Evolutionary conservation across 176 grass and related monocot genomes (phyloP).

Genomic region (Oryza meridionalis): DNA sequence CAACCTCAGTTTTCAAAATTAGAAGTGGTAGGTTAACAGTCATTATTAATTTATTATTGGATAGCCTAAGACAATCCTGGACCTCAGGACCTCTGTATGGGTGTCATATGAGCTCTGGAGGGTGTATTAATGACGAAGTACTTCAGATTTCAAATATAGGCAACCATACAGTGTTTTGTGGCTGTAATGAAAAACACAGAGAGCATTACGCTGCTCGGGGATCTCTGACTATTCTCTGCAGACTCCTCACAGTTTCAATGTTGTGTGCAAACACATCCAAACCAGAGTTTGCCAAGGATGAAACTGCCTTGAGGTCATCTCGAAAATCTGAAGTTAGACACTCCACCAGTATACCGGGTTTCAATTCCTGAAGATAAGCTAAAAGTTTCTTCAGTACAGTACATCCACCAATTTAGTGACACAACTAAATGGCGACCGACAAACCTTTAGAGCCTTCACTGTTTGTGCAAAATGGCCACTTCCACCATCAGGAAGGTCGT

Average conservation of each 20-base stretch:
- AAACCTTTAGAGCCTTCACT: conserved; percentile 80
- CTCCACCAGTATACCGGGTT: conserved; percentile 86
- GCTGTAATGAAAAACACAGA: background rate
- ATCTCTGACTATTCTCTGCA: conserved; percentile 91
- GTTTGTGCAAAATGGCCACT: conserved; percentile 87
- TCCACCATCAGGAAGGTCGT: conserved; percentile 89
- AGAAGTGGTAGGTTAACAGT: background rate
- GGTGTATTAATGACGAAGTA: background rate
- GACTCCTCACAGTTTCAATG: conserved; percentile 84
- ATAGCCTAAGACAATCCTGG: background rate
- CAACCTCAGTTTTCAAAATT: background rate
- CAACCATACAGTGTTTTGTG: background rate
- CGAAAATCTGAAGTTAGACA: conserved; percentile 90
- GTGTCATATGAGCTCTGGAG: background rate
- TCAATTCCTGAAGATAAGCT: conserved; percentile 59
- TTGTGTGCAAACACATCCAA: conserved; percentile 93
- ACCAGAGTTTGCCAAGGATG: conserved; percentile 68
- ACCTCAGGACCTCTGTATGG: background rate
- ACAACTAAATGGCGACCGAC: background rate
- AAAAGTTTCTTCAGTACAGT: conserved; percentile 7
- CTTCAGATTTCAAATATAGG: background rate
- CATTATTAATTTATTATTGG: background rate
- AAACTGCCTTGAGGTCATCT: conserved; percentile 75
- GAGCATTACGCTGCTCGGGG: conserved; percentile 74
- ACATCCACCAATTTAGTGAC: background rate